Percentiles rank a stretch among this genome's conserved stretches.
These are phyloP conservation scores for Helicocarpus griseus DNA, from an alignment of 2,329 filamentous ascomycete genomes.

Conservation along the genomic window DNA sequence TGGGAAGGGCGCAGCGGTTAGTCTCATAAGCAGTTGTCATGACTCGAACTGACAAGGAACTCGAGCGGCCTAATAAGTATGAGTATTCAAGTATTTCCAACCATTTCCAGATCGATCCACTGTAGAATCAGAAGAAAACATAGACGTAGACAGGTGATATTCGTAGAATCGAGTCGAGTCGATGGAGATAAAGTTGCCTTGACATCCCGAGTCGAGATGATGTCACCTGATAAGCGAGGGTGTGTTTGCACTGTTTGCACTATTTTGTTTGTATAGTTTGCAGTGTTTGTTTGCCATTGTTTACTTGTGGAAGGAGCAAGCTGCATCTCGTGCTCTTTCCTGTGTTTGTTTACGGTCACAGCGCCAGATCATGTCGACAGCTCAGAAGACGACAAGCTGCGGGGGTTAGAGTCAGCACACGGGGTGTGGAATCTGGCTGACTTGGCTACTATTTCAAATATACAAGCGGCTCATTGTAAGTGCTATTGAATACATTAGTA, in stretches of 20 bases:
- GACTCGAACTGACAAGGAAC: neutral
- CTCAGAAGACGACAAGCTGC: neutral
- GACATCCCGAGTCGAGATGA: slow-evolving; percentile 3
- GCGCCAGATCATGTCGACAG: neutral
- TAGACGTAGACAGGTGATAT: neutral
- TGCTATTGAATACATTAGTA: no score
- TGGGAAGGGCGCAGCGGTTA: neutral
- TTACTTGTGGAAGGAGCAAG: neutral
- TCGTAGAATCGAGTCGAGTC: neutral
- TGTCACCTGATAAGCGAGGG: slow-evolving; percentile 13
- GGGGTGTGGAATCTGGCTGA: neutral
- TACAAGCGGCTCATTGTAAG: neutral
- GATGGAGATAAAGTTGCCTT: neutral
- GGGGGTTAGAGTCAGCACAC: neutral
- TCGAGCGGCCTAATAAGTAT: neutral
- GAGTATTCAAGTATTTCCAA: neutral
- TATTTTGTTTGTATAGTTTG: no score
- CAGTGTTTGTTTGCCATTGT: neutral
- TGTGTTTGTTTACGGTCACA: neutral
- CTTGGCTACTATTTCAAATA: neutral
- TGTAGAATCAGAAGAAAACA: neutral
- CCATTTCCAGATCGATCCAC: neutral
- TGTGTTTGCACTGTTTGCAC: slow-evolving; percentile 9
- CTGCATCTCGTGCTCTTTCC: neutral
- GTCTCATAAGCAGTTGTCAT: slow-evolving; percentile 1